Evolutionary conservation across 179 eudicot genomes (phyloP), one percentile per base, ranked within the genome.

Genomic region (Camellia oleifera): DNA sequence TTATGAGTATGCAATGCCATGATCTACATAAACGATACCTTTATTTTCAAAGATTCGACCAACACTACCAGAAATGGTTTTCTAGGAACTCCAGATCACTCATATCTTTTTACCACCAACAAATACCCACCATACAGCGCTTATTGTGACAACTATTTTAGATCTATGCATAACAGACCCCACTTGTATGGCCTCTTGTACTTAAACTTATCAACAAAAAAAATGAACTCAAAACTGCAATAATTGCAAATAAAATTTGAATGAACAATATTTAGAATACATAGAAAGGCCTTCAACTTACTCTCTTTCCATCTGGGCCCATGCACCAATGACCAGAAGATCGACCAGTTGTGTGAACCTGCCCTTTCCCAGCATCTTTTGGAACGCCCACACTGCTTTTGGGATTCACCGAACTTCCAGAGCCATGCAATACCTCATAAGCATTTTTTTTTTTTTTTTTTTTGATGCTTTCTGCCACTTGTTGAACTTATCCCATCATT

Each of bases 261-360:
- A 63, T 52, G 10, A 50, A 50, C 42, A 8, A 57, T 0, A 74
- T 7, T 26, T 58, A 7, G 77, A 74, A 57, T 13, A 6, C 46
- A 23, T 53, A 17, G 26, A 45, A 71, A 72, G 23, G 32, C 56
- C 53, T 62, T 3, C 23, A 82, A 85, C 95, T 86, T 82, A 94
- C 99, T 87, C 84, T 91, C 87, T 75, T 89, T 81, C 98, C 98
- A 83, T 87, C 86, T 63, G 85, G 83, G 81, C 61, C 88, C 42
- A 91, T 90, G 85, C 79, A 81, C 99, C 99, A 97, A 50, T 88
- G 92, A 78, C 97, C 97, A 65, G 93, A 70, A 77, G 97, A 86
- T 79, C 85, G 90, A 46, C 92, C 90, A 83, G 80, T 90, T 76
- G 97, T 97, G 26, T 83, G 91, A 77, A 92, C 91, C 84, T 95